Conservation (phyloP, 164 flowering plant genomes). For the Macadamia tetraphylla region DNA sequence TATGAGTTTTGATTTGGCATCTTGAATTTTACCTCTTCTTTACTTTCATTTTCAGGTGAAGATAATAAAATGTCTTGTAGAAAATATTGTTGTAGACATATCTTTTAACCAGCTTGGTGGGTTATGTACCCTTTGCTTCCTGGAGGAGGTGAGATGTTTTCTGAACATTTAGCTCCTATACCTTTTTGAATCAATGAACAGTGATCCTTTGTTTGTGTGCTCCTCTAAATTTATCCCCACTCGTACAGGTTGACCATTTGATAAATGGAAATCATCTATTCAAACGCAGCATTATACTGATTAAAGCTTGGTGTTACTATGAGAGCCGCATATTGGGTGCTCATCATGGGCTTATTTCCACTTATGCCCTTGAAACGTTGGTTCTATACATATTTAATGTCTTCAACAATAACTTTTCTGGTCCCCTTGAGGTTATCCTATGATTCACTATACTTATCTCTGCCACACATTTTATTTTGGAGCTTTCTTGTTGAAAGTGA, state of each 20-base stretch:
- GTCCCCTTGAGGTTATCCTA: conserved; percentile 84
- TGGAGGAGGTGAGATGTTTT: conserved; percentile 67
- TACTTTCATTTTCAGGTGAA: conserved; percentile 61
- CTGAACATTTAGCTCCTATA: background rate
- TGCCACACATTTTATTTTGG: background rate
- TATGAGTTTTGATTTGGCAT: background rate
- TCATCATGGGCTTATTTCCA: conserved; percentile 97
- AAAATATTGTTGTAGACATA: conserved; percentile 96
- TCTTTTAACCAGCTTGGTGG: conserved; percentile 98
- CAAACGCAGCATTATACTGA: conserved; percentile 93
- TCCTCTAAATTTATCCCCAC: conserved; percentile 3
- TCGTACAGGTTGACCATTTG: conserved; percentile 74
- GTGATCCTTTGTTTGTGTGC: background rate
- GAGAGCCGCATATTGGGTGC: conserved; percentile 99
- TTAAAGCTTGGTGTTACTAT: conserved; percentile 99
- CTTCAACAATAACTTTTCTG: conserved; percentile 81
- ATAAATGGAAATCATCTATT: conserved; percentile 77
- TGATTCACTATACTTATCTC: background rate
- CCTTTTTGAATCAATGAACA: background rate
- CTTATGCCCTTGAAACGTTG: conserved; percentile 95
- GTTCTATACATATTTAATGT: conserved; percentile 96
- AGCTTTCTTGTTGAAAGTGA: conserved; percentile 2
- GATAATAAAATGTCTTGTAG: conserved; percentile 95
- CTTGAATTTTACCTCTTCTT: background rate
- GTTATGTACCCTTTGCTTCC: conserved; percentile 95